A percentile compares a stretch with the other conserved stretches of the same genome.
Conservation (phyloP, 768 basidiomycete genomes). For the Gyrodon lividus region DNA sequence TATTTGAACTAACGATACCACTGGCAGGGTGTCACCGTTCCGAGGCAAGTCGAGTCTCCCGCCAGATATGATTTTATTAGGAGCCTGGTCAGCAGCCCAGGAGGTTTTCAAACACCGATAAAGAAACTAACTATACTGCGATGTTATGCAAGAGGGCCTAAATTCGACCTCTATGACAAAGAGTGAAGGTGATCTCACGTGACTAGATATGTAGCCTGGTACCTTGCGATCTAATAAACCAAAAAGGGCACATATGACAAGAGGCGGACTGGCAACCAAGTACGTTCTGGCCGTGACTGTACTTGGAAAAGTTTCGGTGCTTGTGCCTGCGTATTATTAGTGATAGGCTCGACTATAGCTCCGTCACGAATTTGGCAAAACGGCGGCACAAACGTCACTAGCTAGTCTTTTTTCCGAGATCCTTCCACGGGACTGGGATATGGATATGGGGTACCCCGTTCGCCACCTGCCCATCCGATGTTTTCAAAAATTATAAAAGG, state of each 20-base stretch:
- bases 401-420: too few species aligned
- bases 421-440: constrained; percentile 11
- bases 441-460: constrained; percentile 8
- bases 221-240: too few species aligned
- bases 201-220: background rate
- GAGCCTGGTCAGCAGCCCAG: too few species aligned
- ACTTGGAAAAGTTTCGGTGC: background rate
- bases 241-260: background rate
- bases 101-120: background rate
- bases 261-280: too few species aligned
- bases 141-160: background rate
- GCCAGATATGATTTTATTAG: too few species aligned
- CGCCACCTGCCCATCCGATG: background rate
- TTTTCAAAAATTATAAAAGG: constrained; percentile 20
- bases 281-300: constrained; percentile 9
- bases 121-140: background rate
- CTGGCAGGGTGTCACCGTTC: too few species aligned
- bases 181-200: too few species aligned
- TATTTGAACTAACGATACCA: too few species aligned
- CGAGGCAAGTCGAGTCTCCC: too few species aligned
- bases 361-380: constrained; percentile 4
- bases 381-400: background rate
- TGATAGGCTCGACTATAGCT: background rate
- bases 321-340: background rate
- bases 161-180: constrained; percentile 1